Percentiles rank a stretch among this genome's conserved stretches.
phyloP scores from a whole-genome alignment of 495 filamentous ascomycete species.

The Hypoxylon subgilvum region DNA sequence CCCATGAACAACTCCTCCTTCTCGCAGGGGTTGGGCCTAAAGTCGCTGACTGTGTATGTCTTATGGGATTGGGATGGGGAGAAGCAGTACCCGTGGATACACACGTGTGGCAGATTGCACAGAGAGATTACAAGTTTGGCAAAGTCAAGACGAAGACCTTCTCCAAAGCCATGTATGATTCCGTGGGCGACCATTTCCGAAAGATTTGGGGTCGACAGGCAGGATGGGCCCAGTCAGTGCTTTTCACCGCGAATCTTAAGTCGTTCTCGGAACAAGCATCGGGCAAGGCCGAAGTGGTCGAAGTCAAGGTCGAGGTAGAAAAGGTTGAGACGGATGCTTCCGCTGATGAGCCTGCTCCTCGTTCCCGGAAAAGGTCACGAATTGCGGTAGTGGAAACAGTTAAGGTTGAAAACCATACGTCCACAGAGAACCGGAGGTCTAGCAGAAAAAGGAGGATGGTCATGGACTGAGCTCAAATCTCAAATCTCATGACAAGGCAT shows the following conservation, averaged over 20 bases:
- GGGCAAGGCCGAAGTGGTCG: conserved; percentile 57
- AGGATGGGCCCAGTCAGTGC: conserved; percentile 95
- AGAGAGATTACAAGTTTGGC: conserved; percentile 91
- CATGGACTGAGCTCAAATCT: conserved; percentile 9
- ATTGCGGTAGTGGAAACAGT: conserved; percentile 17
- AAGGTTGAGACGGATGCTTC: conserved; percentile 36
- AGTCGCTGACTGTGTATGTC: conserved; percentile 92
- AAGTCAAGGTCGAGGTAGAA: conserved; percentile 45
- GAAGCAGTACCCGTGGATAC: conserved; percentile 96
- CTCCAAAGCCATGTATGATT: conserved; percentile 85
- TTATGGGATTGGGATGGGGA: conserved; percentile 97
- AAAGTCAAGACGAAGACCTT: conserved; percentile 84
- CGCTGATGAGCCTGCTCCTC: not conserved
- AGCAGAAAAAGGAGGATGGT: conserved; percentile 29
- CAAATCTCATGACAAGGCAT: not conserved
- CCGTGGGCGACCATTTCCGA: conserved; percentile 88
- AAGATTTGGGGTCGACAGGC: conserved; percentile 91
- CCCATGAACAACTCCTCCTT: conserved; percentile 78
- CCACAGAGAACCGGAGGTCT: conserved; percentile 8
- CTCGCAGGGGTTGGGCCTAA: conserved; percentile 93
- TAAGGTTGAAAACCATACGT: conserved; percentile 24
- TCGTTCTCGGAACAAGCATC: conserved; percentile 72
- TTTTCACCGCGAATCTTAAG: conserved; percentile 93
- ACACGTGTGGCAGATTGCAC: conserved; percentile 98
- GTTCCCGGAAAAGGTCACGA: conserved; percentile 20